Base-by-base conservation (phyloP, 176 grass and related monocot genomes). In the Phragmites australis region DNA sequence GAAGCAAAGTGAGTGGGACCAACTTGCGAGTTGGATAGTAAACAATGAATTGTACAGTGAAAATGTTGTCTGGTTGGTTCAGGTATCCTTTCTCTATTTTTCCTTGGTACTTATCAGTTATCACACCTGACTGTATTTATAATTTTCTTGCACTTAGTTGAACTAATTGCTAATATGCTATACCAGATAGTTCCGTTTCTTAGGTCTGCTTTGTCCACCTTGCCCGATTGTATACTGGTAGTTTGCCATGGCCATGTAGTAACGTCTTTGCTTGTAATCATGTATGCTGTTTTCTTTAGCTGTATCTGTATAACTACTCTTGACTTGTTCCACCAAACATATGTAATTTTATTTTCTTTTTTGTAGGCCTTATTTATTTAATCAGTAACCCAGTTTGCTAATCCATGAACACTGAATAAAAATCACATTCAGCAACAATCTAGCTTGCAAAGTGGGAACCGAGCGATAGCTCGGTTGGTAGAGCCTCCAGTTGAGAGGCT, bases 1-100 rank as follows among this genome's bases (percentile, higher is more conserved):
- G 88, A 99, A 96, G 80, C 93, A 99, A 86, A 99, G 97, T 84
- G 97, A 99, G 79, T 99, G 96, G 93, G 96, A 99, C 67, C 84
- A 95, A 84, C 90, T 99, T 56, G 96, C 96, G 26, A 99, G 90
- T 86, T 95, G 93, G 97, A 99, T 99, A 88, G 96, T 99, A 51
- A 96, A 99, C 86, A 93, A 99, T 88, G 93, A 99, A 82, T 81
- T 99, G 70, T 91, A 89, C 39, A 88, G 88, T 86, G 89, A 95
- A 49, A 99, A 99, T 89, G 93, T 93, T 84, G 93, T 95, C 72
- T 99, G 96, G 96, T 73, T 99, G 70, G 83, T 99, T 91, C 97
- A 99, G 97, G 97, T 96, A 84, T 49, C 51, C 51, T 75, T 76
- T 84, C 41, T 58, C 30, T 71, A 17, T 10, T 53, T 60, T 62